A percentile compares a stretch with the other conserved stretches of the same genome.
Conservation (phyloP, 768 basidiomycete genomes). For the Panellus pusillus region DNA sequence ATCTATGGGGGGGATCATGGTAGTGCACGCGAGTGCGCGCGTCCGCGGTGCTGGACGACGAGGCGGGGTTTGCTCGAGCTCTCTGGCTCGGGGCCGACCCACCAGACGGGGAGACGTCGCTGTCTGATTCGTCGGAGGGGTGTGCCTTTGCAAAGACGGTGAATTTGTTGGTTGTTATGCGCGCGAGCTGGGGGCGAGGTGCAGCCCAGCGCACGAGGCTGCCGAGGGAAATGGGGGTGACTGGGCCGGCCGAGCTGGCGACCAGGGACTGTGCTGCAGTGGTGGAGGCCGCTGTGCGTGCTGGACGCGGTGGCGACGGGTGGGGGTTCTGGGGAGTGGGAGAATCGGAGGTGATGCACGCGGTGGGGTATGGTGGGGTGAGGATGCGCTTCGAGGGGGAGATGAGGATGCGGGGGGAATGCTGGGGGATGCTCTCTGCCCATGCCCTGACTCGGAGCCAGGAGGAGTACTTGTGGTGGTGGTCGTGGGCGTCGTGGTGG, state of each 20-base stretch:
- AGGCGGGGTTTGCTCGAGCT: slow-evolving; percentile 16
- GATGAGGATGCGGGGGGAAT: background rate
- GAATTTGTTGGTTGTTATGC: slow-evolving; percentile 21
- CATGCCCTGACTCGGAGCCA: slow-evolving; percentile 26
- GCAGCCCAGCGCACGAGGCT: slow-evolving; percentile 50
- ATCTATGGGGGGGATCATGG: slow-evolving; percentile 27
- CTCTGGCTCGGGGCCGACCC: slow-evolving; percentile 16
- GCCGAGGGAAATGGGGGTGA: slow-evolving; percentile 38
- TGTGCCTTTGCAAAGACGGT: slow-evolving; percentile 26
- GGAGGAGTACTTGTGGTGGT: slow-evolving; percentile 11
- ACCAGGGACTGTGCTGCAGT: slow-evolving; percentile 16
- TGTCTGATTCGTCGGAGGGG: slow-evolving; percentile 18
- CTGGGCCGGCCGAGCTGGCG: slow-evolving; percentile 19
- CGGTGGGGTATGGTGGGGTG: slow-evolving; percentile 39
- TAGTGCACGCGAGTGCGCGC: slow-evolving; percentile 39
- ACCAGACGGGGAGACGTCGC: slow-evolving; percentile 25
- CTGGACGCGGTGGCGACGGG: slow-evolving; percentile 24
- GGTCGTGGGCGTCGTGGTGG: slow-evolving; percentile 18
- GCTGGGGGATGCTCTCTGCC: slow-evolving; percentile 34
- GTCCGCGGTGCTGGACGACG: slow-evolving; percentile 43
- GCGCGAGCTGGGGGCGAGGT: slow-evolving; percentile 8
- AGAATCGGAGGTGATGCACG: slow-evolving; percentile 30
- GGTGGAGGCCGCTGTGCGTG: slow-evolving; percentile 7
- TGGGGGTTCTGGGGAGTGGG: slow-evolving; percentile 10
- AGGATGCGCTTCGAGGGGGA: slow-evolving; percentile 38